Percentiles rank a stretch among this genome's conserved stretches.
Evolutionary conservation across 192 early-diverging fungal species (phyloP).

Genomic region (Podila epicladia): DNA sequence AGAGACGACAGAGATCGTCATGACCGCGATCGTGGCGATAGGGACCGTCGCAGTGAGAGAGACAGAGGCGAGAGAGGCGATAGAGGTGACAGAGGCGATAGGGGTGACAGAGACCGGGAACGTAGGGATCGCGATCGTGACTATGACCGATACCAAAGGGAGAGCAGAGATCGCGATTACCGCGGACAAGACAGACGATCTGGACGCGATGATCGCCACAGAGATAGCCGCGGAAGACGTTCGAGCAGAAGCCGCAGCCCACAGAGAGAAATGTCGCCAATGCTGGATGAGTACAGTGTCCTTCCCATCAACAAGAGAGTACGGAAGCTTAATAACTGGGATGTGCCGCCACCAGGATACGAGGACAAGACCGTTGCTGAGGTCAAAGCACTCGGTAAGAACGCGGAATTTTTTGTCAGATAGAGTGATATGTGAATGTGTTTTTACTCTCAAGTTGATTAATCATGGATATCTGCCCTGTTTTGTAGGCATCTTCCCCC

Average conservation of each 20-base stretch:
- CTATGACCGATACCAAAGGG: constrained; percentile 32
- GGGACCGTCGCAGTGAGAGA: constrained; percentile 44
- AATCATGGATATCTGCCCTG: constrained; percentile 32
- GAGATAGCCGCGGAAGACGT: constrained; percentile 56
- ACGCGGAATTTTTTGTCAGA: not conserved
- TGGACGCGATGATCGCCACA: constrained; percentile 50
- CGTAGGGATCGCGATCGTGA: constrained; percentile 56
- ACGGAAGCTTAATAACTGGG: constrained; percentile 91
- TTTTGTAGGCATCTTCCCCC: constrained; percentile 75
- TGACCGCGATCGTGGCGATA: constrained; percentile 52
- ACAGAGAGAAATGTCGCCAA: constrained; percentile 39
- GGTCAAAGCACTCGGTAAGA: constrained; percentile 86
- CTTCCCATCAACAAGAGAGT: constrained; percentile 82
- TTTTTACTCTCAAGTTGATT: too few relatives aligned
- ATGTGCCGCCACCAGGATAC: constrained; percentile 88
- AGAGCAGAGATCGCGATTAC: constrained; percentile 14
- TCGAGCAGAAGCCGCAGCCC: constrained; percentile 59
- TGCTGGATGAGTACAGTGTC: constrained; percentile 55
- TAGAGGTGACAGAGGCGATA: constrained; percentile 51
- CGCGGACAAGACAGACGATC: constrained; percentile 50
- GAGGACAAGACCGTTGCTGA: constrained; percentile 87
- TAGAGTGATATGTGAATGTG: constrained; percentile 9
- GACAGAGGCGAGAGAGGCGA: constrained; percentile 44
- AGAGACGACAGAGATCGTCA: constrained; percentile 47
- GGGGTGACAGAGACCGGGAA: constrained; percentile 54